Evolutionary conservation across 176 grass and related monocot genomes (phyloP).

Genomic region (Canna indica): DNA sequence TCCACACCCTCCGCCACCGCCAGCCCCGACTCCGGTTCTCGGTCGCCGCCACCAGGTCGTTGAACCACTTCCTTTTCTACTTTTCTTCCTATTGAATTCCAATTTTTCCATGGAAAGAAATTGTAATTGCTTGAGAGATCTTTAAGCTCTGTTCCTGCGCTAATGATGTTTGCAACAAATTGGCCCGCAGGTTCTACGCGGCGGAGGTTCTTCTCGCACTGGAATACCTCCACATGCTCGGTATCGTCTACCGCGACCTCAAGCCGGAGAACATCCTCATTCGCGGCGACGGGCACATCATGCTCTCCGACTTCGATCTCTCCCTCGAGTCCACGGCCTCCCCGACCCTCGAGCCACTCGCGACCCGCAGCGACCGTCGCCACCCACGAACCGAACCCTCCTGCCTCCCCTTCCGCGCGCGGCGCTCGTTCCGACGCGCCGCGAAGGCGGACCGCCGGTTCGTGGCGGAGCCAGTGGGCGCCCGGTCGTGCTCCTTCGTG

Average conservation of each 20-base stretch:
- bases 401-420: constrained; percentile 45
- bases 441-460: constrained; percentile 24
- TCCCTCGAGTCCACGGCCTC: constrained; percentile 76
- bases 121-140: too few species aligned
- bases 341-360: constrained; percentile 38
- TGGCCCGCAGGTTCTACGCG: constrained; percentile 53
- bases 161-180: background rate
- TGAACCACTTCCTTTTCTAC: too few species aligned
- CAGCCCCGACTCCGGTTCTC: constrained; percentile 70
- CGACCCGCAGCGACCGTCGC: background rate
- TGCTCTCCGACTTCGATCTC: constrained; percentile 98
- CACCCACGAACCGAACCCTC: constrained; percentile 5
- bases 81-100: background rate
- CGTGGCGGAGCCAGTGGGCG: constrained; percentile 74
- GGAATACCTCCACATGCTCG: constrained; percentile 98
- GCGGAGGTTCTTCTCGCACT: constrained; percentile 83
- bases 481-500: constrained; percentile 79
- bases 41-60: constrained; percentile 39
- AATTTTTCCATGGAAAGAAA: too few species aligned
- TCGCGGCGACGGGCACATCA: constrained; percentile 84
- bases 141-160: background rate
- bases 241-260: constrained; percentile 96
- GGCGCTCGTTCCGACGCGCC: background rate
- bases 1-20: constrained; percentile 80
- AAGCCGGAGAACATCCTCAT: constrained; percentile 98